Conservation (phyloP, 2,329 filamentous ascomycete genomes). For the Fusarium sororula region DNA sequence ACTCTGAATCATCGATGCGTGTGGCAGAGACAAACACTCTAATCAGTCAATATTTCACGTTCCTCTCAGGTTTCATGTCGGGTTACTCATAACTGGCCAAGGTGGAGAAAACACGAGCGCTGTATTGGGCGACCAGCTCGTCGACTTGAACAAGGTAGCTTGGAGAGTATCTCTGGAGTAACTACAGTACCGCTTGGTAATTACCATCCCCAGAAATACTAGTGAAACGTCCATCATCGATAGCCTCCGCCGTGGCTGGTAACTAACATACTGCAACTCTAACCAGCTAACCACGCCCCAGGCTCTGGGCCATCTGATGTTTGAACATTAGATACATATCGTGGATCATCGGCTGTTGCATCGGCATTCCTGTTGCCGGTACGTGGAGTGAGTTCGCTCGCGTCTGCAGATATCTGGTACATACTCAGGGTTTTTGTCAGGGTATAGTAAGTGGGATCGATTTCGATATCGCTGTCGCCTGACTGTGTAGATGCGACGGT, state of each 20-base stretch:
- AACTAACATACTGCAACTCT: background rate
- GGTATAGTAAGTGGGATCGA: background rate
- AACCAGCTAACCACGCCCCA: slow-evolving; percentile 15
- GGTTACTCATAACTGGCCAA: slow-evolving; percentile 24
- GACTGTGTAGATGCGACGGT: slow-evolving; percentile 13
- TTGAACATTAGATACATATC: background rate
- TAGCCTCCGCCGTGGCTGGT: background rate
- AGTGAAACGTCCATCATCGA: slow-evolving; percentile 9
- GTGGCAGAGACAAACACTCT: slow-evolving; percentile 19
- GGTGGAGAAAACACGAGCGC: slow-evolving; percentile 21
- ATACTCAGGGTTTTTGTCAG: background rate
- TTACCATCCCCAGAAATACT: slow-evolving; percentile 4
- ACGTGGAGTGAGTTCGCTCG: background rate
- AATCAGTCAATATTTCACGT: slow-evolving; percentile 26
- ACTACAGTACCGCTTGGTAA: background rate
- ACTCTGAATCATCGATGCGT: slow-evolving; percentile 19
- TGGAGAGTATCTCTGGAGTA: slow-evolving; percentile 6
- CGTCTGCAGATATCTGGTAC: background rate
- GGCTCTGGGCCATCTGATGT: slow-evolving; percentile 2
- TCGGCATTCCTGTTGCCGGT: slow-evolving; percentile 10
- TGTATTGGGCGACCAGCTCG: slow-evolving; percentile 9
- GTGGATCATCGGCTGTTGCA: background rate
- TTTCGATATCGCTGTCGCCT: background rate
- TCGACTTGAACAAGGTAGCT: background rate
- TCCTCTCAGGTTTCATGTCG: slow-evolving; percentile 31